Base-by-base conservation (phyloP, 225 moss, liverwort and hornwort species). In the Sphagnum tenellum region DNA sequence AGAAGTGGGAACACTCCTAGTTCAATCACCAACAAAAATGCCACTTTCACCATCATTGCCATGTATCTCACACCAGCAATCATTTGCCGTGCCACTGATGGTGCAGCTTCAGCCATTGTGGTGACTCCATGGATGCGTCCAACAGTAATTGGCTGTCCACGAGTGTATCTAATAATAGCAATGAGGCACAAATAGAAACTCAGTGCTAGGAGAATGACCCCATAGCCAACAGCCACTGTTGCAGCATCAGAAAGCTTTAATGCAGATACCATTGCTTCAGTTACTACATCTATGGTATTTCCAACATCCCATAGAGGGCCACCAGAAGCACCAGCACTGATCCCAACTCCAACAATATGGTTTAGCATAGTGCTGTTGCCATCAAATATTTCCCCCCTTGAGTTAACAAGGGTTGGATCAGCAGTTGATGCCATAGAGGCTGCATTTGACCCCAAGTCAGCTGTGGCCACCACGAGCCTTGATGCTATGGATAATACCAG, bases 221-320 rank as follows among this genome's bases (percentile, higher is more conserved):
- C 89, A 63, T 98, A 93, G 47, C 96, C 96, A n/a, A 98, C 90
- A 57, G 83, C 90, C 51, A 98, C 90, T 9, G 96, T 98, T 67
- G 88, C 77, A 64, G 90, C 87, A 75, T 98, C 93, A 66, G 96
- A 98, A 62, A 92, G 87, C 69, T 81, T 88, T 50, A 93, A 80
- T 44, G 79, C 88, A 50, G 74, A 64, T 4, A 79, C 77, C 86
- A 82, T 79, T 47, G 79, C 79, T 50, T 79, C 79, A 4, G 86
- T 79, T 12, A 75, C 58, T 48, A 65, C 62, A 64, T 71, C 71
- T 48, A 71, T 56, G 48, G 55, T 54, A 29, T 45, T 62, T 10
- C 76, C 74, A 59, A 74, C 48, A 10, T 52, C 71, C 7, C 7
- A 54, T 12, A 54, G 60, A 68, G 57, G 70, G 13, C 66, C 59